Evolutionary conservation across 2,329 filamentous ascomycete species (phyloP).

Genomic region (Botrytis hyacinthi): DNA sequence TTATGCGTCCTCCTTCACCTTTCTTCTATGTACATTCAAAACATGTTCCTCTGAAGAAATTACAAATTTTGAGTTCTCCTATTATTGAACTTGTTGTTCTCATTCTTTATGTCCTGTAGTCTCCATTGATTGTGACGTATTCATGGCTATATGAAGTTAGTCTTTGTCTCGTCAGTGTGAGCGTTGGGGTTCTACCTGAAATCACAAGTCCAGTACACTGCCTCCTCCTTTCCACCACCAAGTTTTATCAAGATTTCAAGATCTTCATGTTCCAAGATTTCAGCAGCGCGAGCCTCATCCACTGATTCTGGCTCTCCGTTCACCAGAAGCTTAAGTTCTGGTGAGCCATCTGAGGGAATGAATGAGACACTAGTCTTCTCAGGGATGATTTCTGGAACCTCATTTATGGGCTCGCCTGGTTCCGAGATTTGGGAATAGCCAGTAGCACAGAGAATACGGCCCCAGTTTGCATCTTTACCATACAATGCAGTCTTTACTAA

Average conservation of each 20-base stretch:
- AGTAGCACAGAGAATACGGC: constrained; percentile 90
- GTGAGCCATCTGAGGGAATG: constrained; percentile 71
- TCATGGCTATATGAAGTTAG: constrained; percentile 47
- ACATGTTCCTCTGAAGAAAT: not conserved
- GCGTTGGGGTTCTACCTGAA: constrained; percentile 63
- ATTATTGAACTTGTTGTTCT: not conserved
- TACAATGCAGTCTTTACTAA: constrained; percentile 97
- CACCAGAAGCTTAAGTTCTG: constrained; percentile 73
- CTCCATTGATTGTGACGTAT: constrained; percentile 69
- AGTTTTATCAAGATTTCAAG: constrained; percentile 74
- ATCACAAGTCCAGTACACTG: constrained; percentile 82
- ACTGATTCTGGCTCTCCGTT: constrained; percentile 78
- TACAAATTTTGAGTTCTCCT: not conserved
- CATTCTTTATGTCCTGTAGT: constrained; percentile 57
- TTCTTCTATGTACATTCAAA: not conserved
- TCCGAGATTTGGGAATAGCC: constrained; percentile 71
- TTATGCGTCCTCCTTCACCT: not conserved
- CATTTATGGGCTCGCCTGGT: constrained; percentile 54
- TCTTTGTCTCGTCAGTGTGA: not conserved
- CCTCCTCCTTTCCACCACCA: constrained; percentile 66
- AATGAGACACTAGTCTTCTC: constrained; percentile 76
- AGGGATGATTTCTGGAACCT: constrained; percentile 63
- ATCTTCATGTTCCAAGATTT: constrained; percentile 76
- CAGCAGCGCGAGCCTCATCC: constrained; percentile 71
- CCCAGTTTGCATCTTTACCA: constrained; percentile 98